These are phyloP conservation scores for Begonia peltatifolia DNA, from an alignment of 306 rosid genomes.

Conservation along the genomic window DNA sequence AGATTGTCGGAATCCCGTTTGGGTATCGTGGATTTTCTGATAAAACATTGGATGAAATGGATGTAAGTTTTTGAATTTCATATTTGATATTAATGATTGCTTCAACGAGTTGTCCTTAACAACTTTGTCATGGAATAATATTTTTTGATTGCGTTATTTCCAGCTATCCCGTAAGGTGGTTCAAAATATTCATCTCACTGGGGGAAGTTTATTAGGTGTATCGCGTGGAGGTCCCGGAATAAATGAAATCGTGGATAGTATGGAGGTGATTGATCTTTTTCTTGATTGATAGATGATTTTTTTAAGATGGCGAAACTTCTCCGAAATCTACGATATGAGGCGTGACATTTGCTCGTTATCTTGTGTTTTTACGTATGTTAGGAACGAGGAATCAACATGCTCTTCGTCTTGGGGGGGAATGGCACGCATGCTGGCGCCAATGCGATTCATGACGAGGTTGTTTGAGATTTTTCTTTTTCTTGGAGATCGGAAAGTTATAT, in stretches of 20 bases:
- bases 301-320: background rate
- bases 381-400: slow-evolving; percentile 94
- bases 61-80: slow-evolving; percentile 25
- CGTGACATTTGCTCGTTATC: background rate
- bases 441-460: slow-evolving; percentile 85
- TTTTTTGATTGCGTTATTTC: slow-evolving; percentile 8
- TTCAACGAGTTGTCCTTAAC: no score
- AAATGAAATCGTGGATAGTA: slow-evolving; percentile 60
- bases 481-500: no score
- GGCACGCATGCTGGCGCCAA: slow-evolving; percentile 99
- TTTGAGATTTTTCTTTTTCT: background rate
- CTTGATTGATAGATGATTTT: slow-evolving; percentile 1
- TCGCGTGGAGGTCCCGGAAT: slow-evolving; percentile 88
- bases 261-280: slow-evolving; percentile 42
- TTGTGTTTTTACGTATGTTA: slow-evolving; percentile 20
- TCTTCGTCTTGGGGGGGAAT: slow-evolving; percentile 93
- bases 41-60: slow-evolving; percentile 65
- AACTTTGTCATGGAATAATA: no score
- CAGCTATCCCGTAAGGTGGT: slow-evolving; percentile 89
- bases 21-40: slow-evolving; percentile 95
- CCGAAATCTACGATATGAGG: background rate
- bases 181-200: slow-evolving; percentile 97
- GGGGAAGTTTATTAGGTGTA: slow-evolving; percentile 97
- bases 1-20: slow-evolving; percentile 92
- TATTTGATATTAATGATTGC: no score